A percentile compares a stretch with the other conserved stretches of the same genome.
These are phyloP conservation scores for Dianthus caryophyllus DNA, from an alignment of 148 eudicot species.

Conservation along the genomic window DNA sequence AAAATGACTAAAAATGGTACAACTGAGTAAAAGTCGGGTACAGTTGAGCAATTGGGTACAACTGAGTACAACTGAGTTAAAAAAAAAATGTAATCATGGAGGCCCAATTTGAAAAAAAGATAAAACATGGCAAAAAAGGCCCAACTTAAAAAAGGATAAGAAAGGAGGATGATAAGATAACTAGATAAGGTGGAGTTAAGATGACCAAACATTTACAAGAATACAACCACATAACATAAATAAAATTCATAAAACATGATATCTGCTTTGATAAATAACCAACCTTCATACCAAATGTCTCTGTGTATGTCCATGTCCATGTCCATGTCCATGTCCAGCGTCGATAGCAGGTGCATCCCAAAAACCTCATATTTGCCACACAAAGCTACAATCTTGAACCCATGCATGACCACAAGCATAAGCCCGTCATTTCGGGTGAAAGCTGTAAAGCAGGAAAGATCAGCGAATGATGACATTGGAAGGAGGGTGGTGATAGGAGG, in stretches of 20 bases:
- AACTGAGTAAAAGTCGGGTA: no score
- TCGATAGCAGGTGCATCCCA: neutral
- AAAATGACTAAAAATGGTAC: no score
- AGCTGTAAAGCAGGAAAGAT: neutral
- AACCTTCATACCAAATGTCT: neutral
- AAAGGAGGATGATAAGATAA: neutral
- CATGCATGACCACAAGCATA: neutral
- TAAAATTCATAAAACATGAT: no score
- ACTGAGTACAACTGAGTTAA: no score
- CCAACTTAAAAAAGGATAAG: no score
- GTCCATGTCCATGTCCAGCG: no score
- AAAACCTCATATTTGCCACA: neutral
- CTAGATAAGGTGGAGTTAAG: constrained; percentile 5
- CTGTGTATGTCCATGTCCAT: no score
- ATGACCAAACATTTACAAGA: neutral
- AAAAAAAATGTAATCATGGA: no score
- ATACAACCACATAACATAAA: neutral
- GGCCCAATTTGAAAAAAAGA: no score
- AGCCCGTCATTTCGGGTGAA: neutral
- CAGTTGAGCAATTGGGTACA: no score
- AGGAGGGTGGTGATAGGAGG: constrained; percentile 33
- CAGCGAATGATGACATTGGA: neutral
- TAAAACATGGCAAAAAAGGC: no score
- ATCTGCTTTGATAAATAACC: constrained; percentile 8
- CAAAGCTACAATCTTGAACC: neutral